Evolutionary conservation across 768 basidiomycete genomes (phyloP).

Genomic region (Lactifluus piperatus): DNA sequence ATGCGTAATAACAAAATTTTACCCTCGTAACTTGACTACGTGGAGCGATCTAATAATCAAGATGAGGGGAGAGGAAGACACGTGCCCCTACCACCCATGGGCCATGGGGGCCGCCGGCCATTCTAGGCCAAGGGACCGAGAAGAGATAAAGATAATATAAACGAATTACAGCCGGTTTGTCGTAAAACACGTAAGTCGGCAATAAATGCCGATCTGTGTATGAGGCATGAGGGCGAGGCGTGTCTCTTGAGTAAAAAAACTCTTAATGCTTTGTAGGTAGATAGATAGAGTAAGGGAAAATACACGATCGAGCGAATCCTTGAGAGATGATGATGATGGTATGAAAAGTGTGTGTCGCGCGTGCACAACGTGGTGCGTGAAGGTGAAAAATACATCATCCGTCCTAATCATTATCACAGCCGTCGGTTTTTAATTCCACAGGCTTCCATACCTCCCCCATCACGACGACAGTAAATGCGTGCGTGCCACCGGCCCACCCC

Average conservation of each 20-base stretch:
- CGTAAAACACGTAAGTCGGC: constrained; percentile 6
- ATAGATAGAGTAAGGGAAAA: background rate
- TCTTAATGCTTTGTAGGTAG: background rate
- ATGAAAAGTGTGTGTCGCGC: too few species aligned
- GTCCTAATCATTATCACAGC: too few species aligned
- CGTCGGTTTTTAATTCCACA: constrained; percentile 3
- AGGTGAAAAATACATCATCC: constrained; percentile 1
- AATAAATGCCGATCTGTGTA: background rate
- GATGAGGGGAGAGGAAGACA: background rate
- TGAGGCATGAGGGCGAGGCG: constrained; percentile 13
- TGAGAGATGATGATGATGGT: too few species aligned
- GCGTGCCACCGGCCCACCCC: too few species aligned
- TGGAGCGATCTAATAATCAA: background rate
- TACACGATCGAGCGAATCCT: background rate
- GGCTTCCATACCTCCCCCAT: background rate
- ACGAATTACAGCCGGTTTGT: too few species aligned
- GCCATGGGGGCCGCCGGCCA: background rate
- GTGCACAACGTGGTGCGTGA: background rate
- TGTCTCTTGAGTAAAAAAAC: background rate
- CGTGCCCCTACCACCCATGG: background rate
- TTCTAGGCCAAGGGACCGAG: constrained; percentile 1
- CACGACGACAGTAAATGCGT: background rate
- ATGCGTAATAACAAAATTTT: background rate
- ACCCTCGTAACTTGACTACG: background rate
- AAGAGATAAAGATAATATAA: too few species aligned